These are phyloP conservation scores for Trichomonas gallinae DNA, from an alignment of 208 protist species.

Conservation along the genomic window DNA sequence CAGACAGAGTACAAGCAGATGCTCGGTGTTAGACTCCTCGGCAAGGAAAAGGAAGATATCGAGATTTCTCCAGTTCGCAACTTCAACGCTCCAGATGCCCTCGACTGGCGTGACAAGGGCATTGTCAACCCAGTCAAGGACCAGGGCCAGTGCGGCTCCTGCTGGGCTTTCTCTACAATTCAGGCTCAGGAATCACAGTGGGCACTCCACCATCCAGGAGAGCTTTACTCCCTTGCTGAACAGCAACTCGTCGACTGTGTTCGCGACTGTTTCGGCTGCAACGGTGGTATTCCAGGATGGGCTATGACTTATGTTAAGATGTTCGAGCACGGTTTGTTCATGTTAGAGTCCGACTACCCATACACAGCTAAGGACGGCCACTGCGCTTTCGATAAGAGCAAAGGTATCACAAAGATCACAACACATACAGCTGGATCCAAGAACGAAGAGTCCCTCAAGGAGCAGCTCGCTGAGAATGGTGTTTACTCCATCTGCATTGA, in stretches of 20 bases:
- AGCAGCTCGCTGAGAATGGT: neutral
- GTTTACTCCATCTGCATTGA: neutral
- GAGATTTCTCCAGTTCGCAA: neutral
- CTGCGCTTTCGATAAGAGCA: neutral
- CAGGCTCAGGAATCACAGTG: constrained; percentile 35
- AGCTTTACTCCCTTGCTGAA: neutral
- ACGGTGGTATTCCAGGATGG: neutral
- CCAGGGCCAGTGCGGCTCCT: constrained; percentile 51
- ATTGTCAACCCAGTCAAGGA: constrained; percentile 47
- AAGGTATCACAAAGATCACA: neutral
- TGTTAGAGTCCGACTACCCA: neutral
- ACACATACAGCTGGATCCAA: neutral
- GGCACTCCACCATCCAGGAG: neutral
- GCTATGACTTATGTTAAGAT: constrained; percentile 1
- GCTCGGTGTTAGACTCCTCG: neutral
- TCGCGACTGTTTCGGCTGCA: neutral
- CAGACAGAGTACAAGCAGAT: neutral
- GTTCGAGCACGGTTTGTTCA: neutral
- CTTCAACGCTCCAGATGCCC: neutral
- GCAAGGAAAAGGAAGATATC: neutral
- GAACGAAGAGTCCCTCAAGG: neutral
- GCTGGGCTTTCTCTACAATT: constrained; percentile 44
- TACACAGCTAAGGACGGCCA: neutral
- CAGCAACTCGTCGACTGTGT: constrained; percentile 34
- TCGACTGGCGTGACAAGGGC: constrained; percentile 50